Base-by-base conservation (phyloP, 306 rosid genomes). In the Casuarina equisetifolia region DNA sequence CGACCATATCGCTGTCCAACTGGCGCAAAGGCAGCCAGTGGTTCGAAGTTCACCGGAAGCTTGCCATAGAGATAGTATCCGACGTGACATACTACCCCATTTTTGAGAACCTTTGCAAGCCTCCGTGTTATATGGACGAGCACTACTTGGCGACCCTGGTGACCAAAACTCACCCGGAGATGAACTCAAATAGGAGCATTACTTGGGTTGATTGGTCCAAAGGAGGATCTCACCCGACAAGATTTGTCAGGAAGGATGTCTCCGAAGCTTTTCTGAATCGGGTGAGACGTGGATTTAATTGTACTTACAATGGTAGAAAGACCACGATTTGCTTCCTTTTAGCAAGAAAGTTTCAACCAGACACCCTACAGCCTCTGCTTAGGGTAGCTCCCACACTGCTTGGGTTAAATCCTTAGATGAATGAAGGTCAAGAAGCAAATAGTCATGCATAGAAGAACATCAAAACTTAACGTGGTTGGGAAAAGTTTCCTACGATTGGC, bases 121-220 rank as follows among this genome's bases (percentile, higher is more conserved):
- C 84, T 62, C 82, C 83, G 9, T 85, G 86, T 64, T 85, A 82
- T 76, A 77, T 62, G 73, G 86, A 85, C 13, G 86, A 82, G 76
- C 89, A 82, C 53, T 85, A 82, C 35, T 36, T 82, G 53, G 80
- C 86, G n/a, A 85, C 89, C 50, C 66, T 85, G 11, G 86, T 82
- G 75, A 69, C 25, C 19, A 82, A 79, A 20, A 49, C 70, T 62
- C 48, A 42, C 9, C 40, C 72, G 6, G 54, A 61, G 8, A 16
- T 38, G 63, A 85, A 73, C 44, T 76, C 86, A 1, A 82, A 85
- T n/a, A 39, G 81, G 43, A 69, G 75, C 72, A 48, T 85, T 9
- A 85, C 86, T 1, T 82, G 89, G 86, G 89, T 80, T 3, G 86
- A 85, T 80, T 82, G 89, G 89, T 80, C 89, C 7, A 54, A 51